Evolutionary conservation across 2,329 filamentous ascomycete species (phyloP).

Genomic region (Geosmithia morbida): DNA sequence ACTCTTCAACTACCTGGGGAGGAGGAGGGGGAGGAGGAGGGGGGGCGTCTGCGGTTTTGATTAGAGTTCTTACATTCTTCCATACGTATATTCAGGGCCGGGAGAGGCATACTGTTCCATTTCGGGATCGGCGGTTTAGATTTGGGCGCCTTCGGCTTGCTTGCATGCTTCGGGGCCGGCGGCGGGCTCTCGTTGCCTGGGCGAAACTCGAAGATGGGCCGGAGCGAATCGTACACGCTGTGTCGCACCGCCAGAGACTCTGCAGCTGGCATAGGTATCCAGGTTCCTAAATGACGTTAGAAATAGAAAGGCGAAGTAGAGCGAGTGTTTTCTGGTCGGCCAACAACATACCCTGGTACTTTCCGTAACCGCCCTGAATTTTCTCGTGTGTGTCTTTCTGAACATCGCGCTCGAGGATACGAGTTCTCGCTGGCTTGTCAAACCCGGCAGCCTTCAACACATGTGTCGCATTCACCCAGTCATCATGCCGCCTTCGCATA

Average conservation of each 20-base stretch:
- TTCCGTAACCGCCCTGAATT: constrained; percentile 94
- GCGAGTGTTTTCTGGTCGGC: not conserved
- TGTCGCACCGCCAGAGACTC: constrained; percentile 75
- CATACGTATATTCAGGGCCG: not conserved
- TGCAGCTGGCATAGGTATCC: constrained; percentile 80
- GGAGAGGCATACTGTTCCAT: constrained; percentile 24
- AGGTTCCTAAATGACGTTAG: constrained; percentile 51
- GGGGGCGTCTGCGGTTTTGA: constrained; percentile 1
- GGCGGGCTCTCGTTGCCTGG: constrained; percentile 80
- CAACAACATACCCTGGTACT: constrained; percentile 69
- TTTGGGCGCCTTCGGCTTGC: constrained; percentile 67
- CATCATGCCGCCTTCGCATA: constrained; percentile 83
- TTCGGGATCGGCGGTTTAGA: constrained; percentile 36
- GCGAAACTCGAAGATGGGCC: constrained; percentile 78
- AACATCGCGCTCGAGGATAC: constrained; percentile 91
- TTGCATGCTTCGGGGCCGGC: constrained; percentile 83
- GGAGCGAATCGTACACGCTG: constrained; percentile 68
- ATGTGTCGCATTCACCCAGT: constrained; percentile 99
- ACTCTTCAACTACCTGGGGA: constrained; percentile 34
- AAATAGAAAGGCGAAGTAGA: constrained; percentile 2
- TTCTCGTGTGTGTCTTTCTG: constrained; percentile 96
- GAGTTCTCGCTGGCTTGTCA: constrained; percentile 88
- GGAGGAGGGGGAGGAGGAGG: constrained; percentile 8
- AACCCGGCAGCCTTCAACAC: constrained; percentile 95
- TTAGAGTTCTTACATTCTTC: not conserved